phyloP scores from a whole-genome alignment of 140 eudicot genomes.

The Senecio squalidus region DNA sequence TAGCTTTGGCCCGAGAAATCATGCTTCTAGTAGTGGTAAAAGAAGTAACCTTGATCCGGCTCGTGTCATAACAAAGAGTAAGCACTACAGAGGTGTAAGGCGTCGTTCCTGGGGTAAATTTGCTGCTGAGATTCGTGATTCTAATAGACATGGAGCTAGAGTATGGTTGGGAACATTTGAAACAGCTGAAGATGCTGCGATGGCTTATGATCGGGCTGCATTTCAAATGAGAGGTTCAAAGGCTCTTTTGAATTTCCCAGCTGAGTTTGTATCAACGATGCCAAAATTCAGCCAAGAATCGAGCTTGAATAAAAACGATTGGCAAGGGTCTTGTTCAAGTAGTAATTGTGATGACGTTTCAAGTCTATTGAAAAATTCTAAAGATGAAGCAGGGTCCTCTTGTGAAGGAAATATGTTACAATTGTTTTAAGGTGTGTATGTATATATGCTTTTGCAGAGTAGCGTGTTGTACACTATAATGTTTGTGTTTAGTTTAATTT shows the following conservation, averaged over 20 bases:
- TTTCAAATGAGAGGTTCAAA: constrained; percentile 69
- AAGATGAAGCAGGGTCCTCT: constrained; percentile 22
- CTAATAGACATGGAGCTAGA: constrained; percentile 53
- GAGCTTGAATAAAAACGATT: constrained; percentile 2
- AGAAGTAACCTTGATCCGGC: constrained; percentile 23
- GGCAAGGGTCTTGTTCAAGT: constrained; percentile 25
- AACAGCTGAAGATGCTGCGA: constrained; percentile 71
- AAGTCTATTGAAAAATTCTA: constrained; percentile 4
- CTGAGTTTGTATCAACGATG: constrained; percentile 26
- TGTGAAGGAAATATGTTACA: constrained; percentile 26
- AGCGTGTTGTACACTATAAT: too few relatives aligned
- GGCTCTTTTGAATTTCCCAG: constrained; percentile 66
- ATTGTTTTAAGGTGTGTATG: constrained; percentile 12
- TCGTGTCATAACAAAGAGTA: constrained; percentile 32
- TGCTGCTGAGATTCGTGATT: constrained; percentile 80
- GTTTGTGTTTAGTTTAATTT: too few relatives aligned
- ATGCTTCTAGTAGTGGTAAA: neutral
- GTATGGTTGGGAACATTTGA: constrained; percentile 72
- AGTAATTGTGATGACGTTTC: constrained; percentile 8
- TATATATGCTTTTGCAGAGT: too few relatives aligned
- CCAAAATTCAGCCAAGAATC: constrained; percentile 16
- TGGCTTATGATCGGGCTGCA: constrained; percentile 78
- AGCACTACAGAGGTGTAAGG: constrained; percentile 70
- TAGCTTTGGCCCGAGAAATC: neutral
- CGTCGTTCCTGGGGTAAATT: constrained; percentile 82